Evolutionary conservation across 176 grass and related monocot species (phyloP).

Genomic region (Carex kokanica): DNA sequence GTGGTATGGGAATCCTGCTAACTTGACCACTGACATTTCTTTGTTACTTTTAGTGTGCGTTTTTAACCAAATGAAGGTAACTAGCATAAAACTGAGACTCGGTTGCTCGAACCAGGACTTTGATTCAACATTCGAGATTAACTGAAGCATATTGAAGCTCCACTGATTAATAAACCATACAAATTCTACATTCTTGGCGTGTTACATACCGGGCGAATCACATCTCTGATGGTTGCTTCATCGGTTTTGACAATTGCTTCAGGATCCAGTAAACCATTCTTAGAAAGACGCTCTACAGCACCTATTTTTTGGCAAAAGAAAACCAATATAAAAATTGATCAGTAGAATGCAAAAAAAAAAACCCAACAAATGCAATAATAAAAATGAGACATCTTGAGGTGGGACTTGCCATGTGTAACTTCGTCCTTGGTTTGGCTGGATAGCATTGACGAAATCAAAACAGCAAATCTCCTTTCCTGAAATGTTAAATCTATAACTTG

Average conservation of each 20-base stretch:
- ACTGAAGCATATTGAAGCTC: neutral
- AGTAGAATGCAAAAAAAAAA: constrained; percentile 15
- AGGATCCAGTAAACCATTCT: constrained; percentile 74
- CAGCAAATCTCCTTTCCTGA: constrained; percentile 87
- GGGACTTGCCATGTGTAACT: constrained; percentile 78
- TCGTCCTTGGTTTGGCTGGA: constrained; percentile 97
- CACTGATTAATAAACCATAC: neutral
- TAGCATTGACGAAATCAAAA: constrained; percentile 82
- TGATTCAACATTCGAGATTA: neutral
- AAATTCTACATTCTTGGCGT: neutral
- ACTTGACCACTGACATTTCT: neutral
- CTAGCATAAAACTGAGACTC: neutral
- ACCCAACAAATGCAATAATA: neutral
- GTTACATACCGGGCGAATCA: constrained; percentile 86
- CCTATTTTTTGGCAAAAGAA: constrained; percentile 40
- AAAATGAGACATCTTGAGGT: neutral
- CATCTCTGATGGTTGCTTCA: constrained; percentile 55
- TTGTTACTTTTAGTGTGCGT: neutral
- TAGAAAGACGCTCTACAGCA: constrained; percentile 72
- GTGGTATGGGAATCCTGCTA: neutral
- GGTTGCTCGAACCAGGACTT: neutral
- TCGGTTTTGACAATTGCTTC: constrained; percentile 71
- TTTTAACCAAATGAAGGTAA: neutral
- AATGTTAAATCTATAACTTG: neutral
- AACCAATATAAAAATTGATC: constrained; percentile 9